Evolutionary conservation across 1,284 basidiomycete genomes (phyloP), one percentile per base, ranked within the genome.

Genomic region (Megacollybia platyphylla): DNA sequence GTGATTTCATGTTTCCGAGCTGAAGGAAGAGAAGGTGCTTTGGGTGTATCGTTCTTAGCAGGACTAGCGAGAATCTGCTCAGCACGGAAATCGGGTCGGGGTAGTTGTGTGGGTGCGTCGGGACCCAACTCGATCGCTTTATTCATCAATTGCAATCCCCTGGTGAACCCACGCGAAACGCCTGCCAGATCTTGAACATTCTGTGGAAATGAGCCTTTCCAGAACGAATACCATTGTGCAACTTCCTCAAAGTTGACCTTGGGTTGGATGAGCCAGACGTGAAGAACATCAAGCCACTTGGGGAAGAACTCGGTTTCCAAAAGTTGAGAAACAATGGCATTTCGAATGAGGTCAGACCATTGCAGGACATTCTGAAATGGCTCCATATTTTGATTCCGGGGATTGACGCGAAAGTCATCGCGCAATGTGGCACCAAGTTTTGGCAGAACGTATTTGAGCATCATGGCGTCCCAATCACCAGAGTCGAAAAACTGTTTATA

Each of bases 261-360:
- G 0, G 88, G 82, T 57, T 90, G 86, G 8, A 82, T 70, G 42
- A 98, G 79, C 96, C 93, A 97, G 34, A 87, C 62, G 54, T 91
- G 82, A 30, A 99, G 64, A n/a, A 87, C 78, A 36, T 89, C 79
- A 40, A 98, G 70, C 92, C 92, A 98, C 56, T 93, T 92, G 2
- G 89, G 87, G 72, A 97, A 96, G 66, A 98, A 94, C 54, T 91
- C 90, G 6, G 73, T 71, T 57, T 93, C 87, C 48, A 97, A 64
- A 5, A 97, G 62, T 53, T 90, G 85, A 1, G 79, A 71, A 49
- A 93, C 70, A 47, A 91, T 76, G 1, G 84, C 82, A 0, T 76
- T 61, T 4, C 88, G 80, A 27, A 98, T 64, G 36, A 90, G 67
- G 18, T 61, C 54, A 11, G 60, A 66, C 96, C 96, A 99, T 0